Base-by-base conservation (phyloP, 1,284 basidiomycete genomes). In the Caloboletus inedulis region DNA sequence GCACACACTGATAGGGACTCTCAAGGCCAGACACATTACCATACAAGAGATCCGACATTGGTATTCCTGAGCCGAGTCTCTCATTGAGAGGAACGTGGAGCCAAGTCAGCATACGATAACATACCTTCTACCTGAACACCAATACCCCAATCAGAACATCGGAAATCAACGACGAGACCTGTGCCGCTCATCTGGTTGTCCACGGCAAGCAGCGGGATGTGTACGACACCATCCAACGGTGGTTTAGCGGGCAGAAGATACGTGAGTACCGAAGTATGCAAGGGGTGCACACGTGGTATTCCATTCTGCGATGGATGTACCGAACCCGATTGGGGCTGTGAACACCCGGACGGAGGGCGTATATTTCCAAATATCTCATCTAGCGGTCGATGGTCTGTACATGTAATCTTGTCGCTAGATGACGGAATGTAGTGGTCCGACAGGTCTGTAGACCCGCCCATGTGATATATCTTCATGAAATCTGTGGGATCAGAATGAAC, bases 331-430 rank as follows among this genome's bases (percentile, higher is more conserved):
- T 35, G 52, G 35, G 50, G 8, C n/a, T 33, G 52, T 10, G 51
- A 31, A 47, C n/a, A 40, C 7, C 29, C n/a, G 2, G 46, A 43
- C 2, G 45, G 23, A 30, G 52, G 21, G n/a, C 25, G 43, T 14
- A 42, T 14, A 14, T 25, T 37, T 13, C 49, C 62, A 39, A 68
- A 68, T 27, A 64, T 64, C 10, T 64, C 59, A 29, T 64, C 65
- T 6, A 64, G 55, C 14, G 64, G 63, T 12, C 62, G 57, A 52
- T 64, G 63, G 30, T 64, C 55, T 29, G 62, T 48, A 34, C 63
- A 66, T 29, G 63, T 68, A 41, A 64, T 60, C 52, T 51, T 64
- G 64, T 64, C 63, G 43, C 53, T 62, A 14, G 63, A 64, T 29
- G 65, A 68, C 9, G 65, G 63, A 37, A 64, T 47, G 21, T 68